Conservation (phyloP, 2,329 filamentous ascomycete genomes). For the Colletotrichum sp. region DNA sequence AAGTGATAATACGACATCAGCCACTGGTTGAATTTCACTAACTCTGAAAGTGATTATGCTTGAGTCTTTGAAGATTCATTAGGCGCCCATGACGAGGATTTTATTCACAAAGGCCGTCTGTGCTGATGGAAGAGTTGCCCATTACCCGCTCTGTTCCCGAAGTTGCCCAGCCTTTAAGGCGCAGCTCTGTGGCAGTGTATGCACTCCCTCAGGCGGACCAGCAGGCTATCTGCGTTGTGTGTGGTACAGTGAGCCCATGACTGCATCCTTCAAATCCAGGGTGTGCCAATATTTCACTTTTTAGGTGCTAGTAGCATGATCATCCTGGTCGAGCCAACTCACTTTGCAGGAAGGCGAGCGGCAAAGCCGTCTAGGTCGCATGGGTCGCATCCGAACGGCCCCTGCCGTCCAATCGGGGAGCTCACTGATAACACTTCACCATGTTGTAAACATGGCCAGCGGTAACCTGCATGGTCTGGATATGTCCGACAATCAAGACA, state of each 20-base stretch:
- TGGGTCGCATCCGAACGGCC: too few species aligned
- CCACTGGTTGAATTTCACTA: too few species aligned
- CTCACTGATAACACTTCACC: neutral
- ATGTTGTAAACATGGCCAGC: neutral
- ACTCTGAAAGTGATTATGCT: too few species aligned
- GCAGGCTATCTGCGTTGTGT: neutral
- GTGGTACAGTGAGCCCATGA: neutral
- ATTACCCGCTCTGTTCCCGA: neutral
- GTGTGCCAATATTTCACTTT: neutral
- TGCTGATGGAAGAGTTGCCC: neutral
- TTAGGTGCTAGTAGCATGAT: too few species aligned
- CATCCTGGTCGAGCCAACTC: neutral
- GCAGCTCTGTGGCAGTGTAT: neutral
- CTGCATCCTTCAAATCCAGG: neutral
- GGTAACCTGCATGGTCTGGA: neutral
- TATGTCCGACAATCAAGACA: too few species aligned
- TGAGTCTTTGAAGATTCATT: neutral
- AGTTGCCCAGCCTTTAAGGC: neutral
- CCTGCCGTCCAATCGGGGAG: neutral
- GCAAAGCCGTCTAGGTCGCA: neutral
- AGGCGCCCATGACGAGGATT: rapidly evolving
- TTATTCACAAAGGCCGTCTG: neutral
- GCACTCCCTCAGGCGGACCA: neutral
- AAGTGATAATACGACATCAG: too few species aligned
- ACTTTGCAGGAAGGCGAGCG: neutral